These are phyloP conservation scores for Ophiostoma himal-ulmi DNA, from an alignment of 2,329 filamentous ascomycete genomes.

Conservation along the genomic window DNA sequence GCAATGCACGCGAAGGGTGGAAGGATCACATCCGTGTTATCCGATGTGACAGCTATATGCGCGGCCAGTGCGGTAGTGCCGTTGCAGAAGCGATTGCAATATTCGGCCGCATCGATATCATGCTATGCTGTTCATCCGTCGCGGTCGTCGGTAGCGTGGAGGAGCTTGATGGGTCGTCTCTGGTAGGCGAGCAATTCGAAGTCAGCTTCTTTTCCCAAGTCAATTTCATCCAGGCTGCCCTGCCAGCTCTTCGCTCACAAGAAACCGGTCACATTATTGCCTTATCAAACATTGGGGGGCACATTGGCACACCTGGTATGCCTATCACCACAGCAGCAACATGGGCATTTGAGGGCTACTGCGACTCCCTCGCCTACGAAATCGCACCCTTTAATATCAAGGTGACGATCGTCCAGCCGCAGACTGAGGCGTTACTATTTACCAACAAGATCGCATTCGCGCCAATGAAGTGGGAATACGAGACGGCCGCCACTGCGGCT, in stretches of 20 bases:
- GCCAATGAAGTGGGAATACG: conserved; percentile 58
- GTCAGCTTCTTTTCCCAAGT: conserved; percentile 91
- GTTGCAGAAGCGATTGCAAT: conserved; percentile 78
- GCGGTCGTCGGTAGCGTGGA: conserved; percentile 87
- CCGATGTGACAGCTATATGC: conserved; percentile 55
- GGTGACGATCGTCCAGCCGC: conserved; percentile 90
- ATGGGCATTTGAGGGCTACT: conserved; percentile 94
- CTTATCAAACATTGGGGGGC: conserved; percentile 82
- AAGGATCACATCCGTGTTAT: conserved; percentile 67
- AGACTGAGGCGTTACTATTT: conserved; percentile 82
- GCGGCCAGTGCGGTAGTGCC: conserved; percentile 73
- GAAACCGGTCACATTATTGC: conserved; percentile 86
- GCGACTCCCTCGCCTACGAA: conserved; percentile 91
- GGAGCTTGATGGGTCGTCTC: conserved; percentile 56
- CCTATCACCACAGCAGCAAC: conserved; percentile 86
- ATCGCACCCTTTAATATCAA: conserved; percentile 96
- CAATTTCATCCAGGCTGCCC: conserved; percentile 85
- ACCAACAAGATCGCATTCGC: conserved; percentile 83
- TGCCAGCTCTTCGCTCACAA: conserved; percentile 73
- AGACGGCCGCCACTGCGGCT: conserved; percentile 52
- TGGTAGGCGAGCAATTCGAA: conserved; percentile 89
- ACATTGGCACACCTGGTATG: conserved; percentile 87
- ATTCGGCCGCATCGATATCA: conserved; percentile 82
- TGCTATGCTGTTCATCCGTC: conserved; percentile 85
- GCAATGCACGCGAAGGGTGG: conserved; percentile 66